Percentiles rank a stretch among this genome's conserved stretches.
These are phyloP conservation scores for Pinus albicaulis DNA, from an alignment of 75 land plant species.

Conservation along the genomic window DNA sequence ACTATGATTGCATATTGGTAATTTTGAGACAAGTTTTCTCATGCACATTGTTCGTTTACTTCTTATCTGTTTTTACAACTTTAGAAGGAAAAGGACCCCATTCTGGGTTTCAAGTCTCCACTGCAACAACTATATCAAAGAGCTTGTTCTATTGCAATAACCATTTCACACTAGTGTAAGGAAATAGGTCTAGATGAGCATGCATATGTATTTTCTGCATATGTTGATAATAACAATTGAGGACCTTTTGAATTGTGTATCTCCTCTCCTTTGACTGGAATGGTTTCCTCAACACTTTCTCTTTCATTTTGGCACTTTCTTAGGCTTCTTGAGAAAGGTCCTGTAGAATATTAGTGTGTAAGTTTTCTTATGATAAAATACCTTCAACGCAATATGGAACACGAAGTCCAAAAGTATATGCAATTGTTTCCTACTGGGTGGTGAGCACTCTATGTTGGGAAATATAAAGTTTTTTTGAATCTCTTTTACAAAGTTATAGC, in stretches of 20 bases:
- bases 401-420: constrained; percentile 92
- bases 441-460: constrained; percentile 92
- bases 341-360: constrained; percentile 90
- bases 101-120: constrained; percentile 46
- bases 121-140: constrained; percentile 85
- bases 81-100: constrained; percentile 39
- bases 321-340: constrained; percentile 89
- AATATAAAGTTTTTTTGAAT: constrained; percentile 91
- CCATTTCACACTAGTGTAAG: constrained; percentile 84
- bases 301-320: constrained; percentile 93
- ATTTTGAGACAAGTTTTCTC: constrained; percentile 78
- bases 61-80: constrained; percentile 96
- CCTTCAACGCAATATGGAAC: constrained; percentile 87
- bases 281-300: constrained; percentile 95
- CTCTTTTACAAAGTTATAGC: constrained; percentile 83
- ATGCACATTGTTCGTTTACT: constrained; percentile 95
- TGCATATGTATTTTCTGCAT: constrained; percentile 68
- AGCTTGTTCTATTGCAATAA: constrained; percentile 84
- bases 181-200: constrained; percentile 72
- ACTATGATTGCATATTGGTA: constrained; percentile 93
- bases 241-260: constrained; percentile 65
- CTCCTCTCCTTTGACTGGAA: constrained; percentile 73
- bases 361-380: constrained; percentile 87
- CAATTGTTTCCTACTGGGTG: constrained; percentile 92
- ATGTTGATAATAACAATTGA: constrained; percentile 64